Evolutionary conservation across 2,329 filamentous ascomycete genomes (phyloP), one percentile per base, ranked within the genome.

Genomic region (Ophiostoma tasmaniense): DNA sequence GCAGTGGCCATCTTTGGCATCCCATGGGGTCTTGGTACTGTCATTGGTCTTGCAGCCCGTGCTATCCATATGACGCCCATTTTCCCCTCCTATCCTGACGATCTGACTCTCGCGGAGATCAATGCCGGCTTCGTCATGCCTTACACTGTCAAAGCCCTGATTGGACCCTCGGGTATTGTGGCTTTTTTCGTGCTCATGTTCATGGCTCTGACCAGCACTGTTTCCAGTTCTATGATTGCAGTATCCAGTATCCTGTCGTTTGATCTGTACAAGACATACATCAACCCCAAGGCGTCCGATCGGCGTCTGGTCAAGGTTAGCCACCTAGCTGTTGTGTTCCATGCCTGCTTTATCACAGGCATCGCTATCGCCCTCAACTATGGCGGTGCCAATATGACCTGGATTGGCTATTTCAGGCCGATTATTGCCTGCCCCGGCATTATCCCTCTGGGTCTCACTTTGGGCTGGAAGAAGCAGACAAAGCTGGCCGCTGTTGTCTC

Each of bases 201-300:
- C 75, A 82, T 82, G 81, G 80, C 80, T 2, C 79, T 81, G 2
- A 82, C 81, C 0, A 77, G 76, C 13, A 78, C 79, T 0, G 80
- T 80, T 55, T 79, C 73, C 5, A 79, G 80, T 0, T 79, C 82
- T 62, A 76, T 82, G 14, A 81, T 83, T 14, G 80, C 77, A 2
- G 77, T 78, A 1, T 76, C 76, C 3, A 76, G 76, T 3, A 71
- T 80, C 3, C 72, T 79, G 35, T 79, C 78, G 0, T 80, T 79
- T 69, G 79, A 80, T 64, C 70, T 80, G 11, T 80, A 79, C 72
- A 77, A 77, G 66, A 76, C 77, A 5, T 80, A 79, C 66, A 72
- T 79, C 64, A 77, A 76, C 66, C 77, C 76, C 7, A 71, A 55
- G 4, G 70, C 73, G 8, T 67, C 68, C 0, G 70, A 70, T 67